These are phyloP conservation scores for Mycena capillaripes DNA, from an alignment of 768 basidiomycete species.

Conservation along the genomic window DNA sequence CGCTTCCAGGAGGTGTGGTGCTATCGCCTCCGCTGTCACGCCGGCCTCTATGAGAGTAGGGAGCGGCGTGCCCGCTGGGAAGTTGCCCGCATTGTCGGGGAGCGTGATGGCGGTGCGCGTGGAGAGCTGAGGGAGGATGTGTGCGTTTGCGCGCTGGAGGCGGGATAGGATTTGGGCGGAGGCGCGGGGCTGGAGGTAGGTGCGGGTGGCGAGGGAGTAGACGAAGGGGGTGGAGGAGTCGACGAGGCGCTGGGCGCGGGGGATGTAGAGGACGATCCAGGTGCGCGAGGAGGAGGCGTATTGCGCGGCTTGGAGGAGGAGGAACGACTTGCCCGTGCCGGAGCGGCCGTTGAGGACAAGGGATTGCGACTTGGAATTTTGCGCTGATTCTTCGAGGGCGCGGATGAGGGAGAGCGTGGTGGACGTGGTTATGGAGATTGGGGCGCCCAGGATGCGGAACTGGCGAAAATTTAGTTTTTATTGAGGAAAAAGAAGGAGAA, in stretches of 20 bases:
- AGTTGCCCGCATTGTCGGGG: constrained; percentile 46
- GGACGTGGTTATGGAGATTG: constrained; percentile 80
- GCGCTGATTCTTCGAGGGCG: constrained; percentile 8
- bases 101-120: constrained; percentile 45
- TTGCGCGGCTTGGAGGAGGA: constrained; percentile 83
- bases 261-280: constrained; percentile 91
- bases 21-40: constrained; percentile 59
- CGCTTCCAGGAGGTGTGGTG: constrained; percentile 69
- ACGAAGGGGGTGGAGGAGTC: constrained; percentile 80
- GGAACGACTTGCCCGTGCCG: constrained; percentile 87
- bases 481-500: background rate
- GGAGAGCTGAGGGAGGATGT: constrained; percentile 56
- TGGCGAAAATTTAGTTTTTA: constrained; percentile 43
- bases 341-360: constrained; percentile 61
- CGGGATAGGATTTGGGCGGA: constrained; percentile 76
- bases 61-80: constrained; percentile 65
- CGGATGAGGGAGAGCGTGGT: constrained; percentile 11
- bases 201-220: constrained; percentile 83
- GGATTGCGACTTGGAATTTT: constrained; percentile 30
- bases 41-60: constrained; percentile 71
- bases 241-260: constrained; percentile 68
- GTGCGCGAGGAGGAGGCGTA: constrained; percentile 68
- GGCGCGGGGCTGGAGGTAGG: constrained; percentile 80
- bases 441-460: constrained; percentile 79
- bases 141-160: constrained; percentile 70